Conservation (phyloP, 73 alveolate genomes). For the Durusdinium trenchii region DNA sequence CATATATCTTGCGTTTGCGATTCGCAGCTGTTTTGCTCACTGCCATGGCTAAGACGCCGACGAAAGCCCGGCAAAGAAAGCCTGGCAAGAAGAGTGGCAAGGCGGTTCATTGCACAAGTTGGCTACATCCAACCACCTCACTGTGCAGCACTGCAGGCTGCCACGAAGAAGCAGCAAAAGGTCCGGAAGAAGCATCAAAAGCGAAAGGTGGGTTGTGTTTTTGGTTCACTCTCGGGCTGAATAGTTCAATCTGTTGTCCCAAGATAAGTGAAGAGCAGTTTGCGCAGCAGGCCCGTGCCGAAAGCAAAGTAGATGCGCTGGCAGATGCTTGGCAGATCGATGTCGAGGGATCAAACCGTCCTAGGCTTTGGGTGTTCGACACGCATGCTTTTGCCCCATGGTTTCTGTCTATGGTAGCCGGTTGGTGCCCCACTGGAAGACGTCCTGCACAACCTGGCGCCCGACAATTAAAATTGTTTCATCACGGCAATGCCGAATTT, state of each 20-base stretch:
- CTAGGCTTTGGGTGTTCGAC: not conserved
- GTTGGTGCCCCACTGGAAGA: too few species aligned
- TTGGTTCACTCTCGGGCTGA: not conserved
- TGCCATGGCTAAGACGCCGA: not conserved
- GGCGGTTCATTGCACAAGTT: not conserved
- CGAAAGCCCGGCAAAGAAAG: not conserved
- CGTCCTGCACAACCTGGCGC: too few species aligned
- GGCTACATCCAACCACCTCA: not conserved
- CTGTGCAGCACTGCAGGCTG: not conserved
- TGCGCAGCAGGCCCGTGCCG: not conserved
- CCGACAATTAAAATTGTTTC: too few species aligned
- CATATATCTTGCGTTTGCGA: too few species aligned
- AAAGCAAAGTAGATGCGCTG: not conserved
- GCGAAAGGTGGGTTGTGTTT: slow-evolving; percentile 17
- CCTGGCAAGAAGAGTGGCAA: slow-evolving; percentile 27
- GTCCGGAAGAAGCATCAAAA: slow-evolving; percentile 66
- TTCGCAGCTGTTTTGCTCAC: too few species aligned
- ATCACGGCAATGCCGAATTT: too few species aligned
- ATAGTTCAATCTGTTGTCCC: not conserved
- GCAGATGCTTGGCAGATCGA: slow-evolving; percentile 9
- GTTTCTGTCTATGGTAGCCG: not conserved
- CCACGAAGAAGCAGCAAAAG: slow-evolving; percentile 81
- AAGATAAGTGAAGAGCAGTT: not conserved
- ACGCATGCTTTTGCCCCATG: not conserved
- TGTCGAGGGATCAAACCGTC: not conserved